Base-by-base conservation (phyloP, 805 yeast species). In the Hemisphaericaspora nanyangensis region DNA sequence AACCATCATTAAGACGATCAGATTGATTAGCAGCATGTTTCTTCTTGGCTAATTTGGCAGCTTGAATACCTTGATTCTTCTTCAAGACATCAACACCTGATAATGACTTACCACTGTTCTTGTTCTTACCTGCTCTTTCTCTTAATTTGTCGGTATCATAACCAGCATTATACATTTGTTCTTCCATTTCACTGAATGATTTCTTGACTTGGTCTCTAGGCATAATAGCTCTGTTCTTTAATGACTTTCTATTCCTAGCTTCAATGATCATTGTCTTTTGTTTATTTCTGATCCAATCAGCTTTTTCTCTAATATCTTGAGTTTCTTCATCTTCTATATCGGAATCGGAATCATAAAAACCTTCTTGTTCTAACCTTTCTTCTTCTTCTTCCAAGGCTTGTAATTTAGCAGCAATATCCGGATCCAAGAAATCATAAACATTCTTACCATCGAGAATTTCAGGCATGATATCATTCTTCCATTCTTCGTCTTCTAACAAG, bases 391-490 rank as follows among this genome's bases (percentile, higher is more conserved):
- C 99, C 48, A 93, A 73, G 13, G 95, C 96, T 66, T 88, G 88
- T 59, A 93, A 76, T 69, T 93, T 93, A 49, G 87, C 84, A 35
- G 89, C 85, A 58, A 93, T 93, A 52, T 93, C 99, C 31, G 96
- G 88, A 57, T 93, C 99, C 62, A 93, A 76, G 82, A 85, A 93
- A 67, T 93, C 99, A 68, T 89, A 91, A 42, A 93, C 96, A 60
- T 93, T 93, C 71, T 80, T 85, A 68, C 99, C 99, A 57, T 93
- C 89, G 60, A 93, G 71, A 39, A 93, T 76, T 72, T 93, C 99
- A 19, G 99, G 99, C 88, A 93, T 88, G 46, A 84, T 76, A 65
- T 93, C 99, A 50, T 88, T 80, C 76, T 91, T 91, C 99, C 99
- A 93, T 48, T 87, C 95, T 37, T 91, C 98, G 60, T 93, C 91